These are phyloP conservation scores for Carex parvula DNA, from an alignment of 176 grass and related monocot species.

Conservation along the genomic window DNA sequence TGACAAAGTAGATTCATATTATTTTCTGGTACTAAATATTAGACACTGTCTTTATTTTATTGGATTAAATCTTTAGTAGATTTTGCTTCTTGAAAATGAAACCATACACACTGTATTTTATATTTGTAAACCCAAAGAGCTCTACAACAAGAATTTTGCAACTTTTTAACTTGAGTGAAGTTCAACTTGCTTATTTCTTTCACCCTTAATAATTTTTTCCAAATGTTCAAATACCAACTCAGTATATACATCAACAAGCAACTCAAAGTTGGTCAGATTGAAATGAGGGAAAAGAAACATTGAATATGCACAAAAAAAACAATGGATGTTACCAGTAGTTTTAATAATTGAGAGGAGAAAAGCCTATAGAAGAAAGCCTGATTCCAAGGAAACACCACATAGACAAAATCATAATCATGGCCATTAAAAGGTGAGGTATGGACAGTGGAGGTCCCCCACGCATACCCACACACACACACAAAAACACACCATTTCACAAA, in stretches of 20 bases:
- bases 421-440: constrained; percentile 33
- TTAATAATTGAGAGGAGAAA: constrained; percentile 4
- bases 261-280: not conserved
- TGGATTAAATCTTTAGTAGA: not conserved
- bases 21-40: not conserved
- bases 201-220: not conserved
- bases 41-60: not conserved
- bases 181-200: not conserved
- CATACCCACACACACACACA: constrained; percentile 31
- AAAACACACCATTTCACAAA: constrained; percentile 16
- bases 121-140: not conserved
- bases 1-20: not conserved
- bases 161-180: not conserved
- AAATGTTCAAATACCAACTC: not conserved
- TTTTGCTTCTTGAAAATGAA: not conserved
- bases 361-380: constrained; percentile 34
- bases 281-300: not conserved
- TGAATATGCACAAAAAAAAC: not conserved
- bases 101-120: not conserved
- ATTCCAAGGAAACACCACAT: constrained; percentile 55
- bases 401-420: constrained; percentile 39
- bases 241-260: not conserved
- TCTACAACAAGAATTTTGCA: not conserved
- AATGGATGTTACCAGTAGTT: not conserved
- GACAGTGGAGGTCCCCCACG: constrained; percentile 36